Evolutionary conservation across 352 stramenopile genomes (phyloP), one percentile per base, ranked within the genome.

Genomic region (Globisporangium nunn): DNA sequence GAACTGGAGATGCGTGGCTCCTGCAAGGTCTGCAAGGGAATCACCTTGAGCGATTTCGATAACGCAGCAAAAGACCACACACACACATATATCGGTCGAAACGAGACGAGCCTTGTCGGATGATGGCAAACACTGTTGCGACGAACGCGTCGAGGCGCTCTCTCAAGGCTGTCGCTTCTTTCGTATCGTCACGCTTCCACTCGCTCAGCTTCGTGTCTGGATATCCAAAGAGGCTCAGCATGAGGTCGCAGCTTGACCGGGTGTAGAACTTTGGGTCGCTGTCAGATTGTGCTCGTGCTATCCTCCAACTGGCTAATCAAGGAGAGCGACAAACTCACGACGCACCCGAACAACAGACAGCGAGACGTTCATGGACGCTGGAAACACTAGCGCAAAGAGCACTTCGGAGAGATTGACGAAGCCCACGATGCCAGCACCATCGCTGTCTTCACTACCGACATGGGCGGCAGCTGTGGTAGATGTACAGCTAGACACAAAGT

Each of bases 181-280:
- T 10, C 37, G n/a, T 4, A 46, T 44, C 6, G 14, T 12, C 8
- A 55, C 48, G 37, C 1, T 11, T 41, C 68, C 68, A 76, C 18
- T 57, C 49, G 5, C 31, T 48, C 3, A 87, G 56, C 50, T 75
- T 84, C 30, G 61, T 40, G 45, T 68, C 60, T 6, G 74, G 74
- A 40, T 81, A 81, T 31, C 74, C 77, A 18, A 87, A 68, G 1
- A 85, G 40, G 54, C 74, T 81, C 33, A 87, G 49, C 33, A 85
- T 39, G 23, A 87, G 50, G 55, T 76, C 63, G 45, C 74, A 85
- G 48, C 72, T 84, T 31, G 72, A 82, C 6, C 62, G 51, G 1
- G 72, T 75, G 54, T 78, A 87, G 61, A 79, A 84, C 75, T 85
- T 37, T 29, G 2, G 4, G 11, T 10, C 35, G 35, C 10, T 40